Percentiles rank a stretch among this genome's conserved stretches.
phyloP scores from a whole-genome alignment of 768 basidiomycete species.

The Russula ochroleuca region DNA sequence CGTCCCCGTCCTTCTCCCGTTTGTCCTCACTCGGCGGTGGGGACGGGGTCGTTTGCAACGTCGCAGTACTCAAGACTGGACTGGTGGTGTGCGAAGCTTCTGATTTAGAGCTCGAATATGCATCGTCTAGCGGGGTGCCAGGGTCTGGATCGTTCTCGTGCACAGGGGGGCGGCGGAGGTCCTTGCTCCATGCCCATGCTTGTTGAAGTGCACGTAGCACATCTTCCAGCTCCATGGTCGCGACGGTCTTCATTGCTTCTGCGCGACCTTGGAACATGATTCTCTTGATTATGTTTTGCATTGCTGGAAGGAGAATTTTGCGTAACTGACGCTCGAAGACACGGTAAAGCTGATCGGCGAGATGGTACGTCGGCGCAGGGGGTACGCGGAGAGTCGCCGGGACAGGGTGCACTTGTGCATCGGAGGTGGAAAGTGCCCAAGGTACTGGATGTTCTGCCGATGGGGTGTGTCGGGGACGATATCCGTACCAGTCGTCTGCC shows the following conservation, averaged over 20 bases:
- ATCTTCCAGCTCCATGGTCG: slow-evolving; percentile 57
- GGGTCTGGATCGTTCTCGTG: slow-evolving; percentile 20
- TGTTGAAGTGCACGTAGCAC: slow-evolving; percentile 54
- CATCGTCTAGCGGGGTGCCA: slow-evolving; percentile 38
- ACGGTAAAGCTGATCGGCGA: slow-evolving; percentile 62
- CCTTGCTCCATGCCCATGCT: slow-evolving; percentile 66
- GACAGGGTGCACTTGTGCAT: slow-evolving; percentile 43
- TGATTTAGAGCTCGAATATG: slow-evolving; percentile 47
- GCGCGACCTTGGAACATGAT: slow-evolving; percentile 59
- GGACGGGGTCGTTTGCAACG: slow-evolving; percentile 73
- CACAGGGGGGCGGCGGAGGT: slow-evolving; percentile 46
- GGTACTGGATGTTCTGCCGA: slow-evolving; percentile 52
- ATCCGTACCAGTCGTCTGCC: slow-evolving; percentile 60
- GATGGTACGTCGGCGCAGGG: slow-evolving; percentile 54
- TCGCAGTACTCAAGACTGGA: slow-evolving; percentile 69
- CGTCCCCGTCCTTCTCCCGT: slow-evolving; percentile 37
- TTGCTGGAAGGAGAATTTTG: slow-evolving; percentile 55
- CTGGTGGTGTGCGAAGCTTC: slow-evolving; percentile 60
- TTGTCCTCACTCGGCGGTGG: slow-evolving; percentile 52
- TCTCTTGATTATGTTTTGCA: slow-evolving; percentile 64
- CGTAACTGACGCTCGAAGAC: slow-evolving; percentile 58
- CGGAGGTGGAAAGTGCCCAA: slow-evolving; percentile 44
- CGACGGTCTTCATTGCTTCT: slow-evolving; percentile 53
- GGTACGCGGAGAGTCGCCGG: slow-evolving; percentile 46
- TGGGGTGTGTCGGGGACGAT: slow-evolving; percentile 31